Evolutionary conservation across 2,329 filamentous ascomycete genomes (phyloP).

Genomic region (Diaporthe destruens): DNA sequence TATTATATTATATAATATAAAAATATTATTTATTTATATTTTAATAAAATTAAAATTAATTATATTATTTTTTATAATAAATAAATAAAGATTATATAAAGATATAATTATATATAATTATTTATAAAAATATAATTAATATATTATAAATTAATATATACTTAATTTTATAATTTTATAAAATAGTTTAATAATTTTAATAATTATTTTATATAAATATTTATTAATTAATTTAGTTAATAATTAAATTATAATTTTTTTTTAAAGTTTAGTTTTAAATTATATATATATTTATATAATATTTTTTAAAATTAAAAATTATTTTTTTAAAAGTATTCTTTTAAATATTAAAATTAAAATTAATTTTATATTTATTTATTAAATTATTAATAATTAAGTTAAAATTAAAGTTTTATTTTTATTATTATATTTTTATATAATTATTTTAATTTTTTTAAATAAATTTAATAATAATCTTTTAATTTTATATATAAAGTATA

Average conservation of each 20-base stretch:
- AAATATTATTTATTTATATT: not conserved
- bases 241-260: not conserved
- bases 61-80: not conserved
- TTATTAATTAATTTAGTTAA: not conserved
- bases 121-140: not conserved
- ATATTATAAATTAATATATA: not conserved
- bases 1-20: not conserved
- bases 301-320: not conserved
- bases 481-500: not conserved
- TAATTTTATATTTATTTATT: not conserved
- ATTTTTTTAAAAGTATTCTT: not conserved
- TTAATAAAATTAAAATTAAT: not conserved
- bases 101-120: not conserved
- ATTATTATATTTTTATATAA: not conserved
- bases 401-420: not conserved
- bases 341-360: not conserved
- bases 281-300: constrained; percentile 1
- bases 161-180: not conserved
- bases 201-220: not conserved
- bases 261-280: not conserved
- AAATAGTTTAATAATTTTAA: not conserved
- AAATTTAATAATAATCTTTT: not conserved
- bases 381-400: not conserved
- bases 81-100: not conserved
- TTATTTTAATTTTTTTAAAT: not conserved